These are phyloP conservation scores for Saprolegnia diclina DNA, from an alignment of 352 stramenopile species.

Conservation along the genomic window DNA sequence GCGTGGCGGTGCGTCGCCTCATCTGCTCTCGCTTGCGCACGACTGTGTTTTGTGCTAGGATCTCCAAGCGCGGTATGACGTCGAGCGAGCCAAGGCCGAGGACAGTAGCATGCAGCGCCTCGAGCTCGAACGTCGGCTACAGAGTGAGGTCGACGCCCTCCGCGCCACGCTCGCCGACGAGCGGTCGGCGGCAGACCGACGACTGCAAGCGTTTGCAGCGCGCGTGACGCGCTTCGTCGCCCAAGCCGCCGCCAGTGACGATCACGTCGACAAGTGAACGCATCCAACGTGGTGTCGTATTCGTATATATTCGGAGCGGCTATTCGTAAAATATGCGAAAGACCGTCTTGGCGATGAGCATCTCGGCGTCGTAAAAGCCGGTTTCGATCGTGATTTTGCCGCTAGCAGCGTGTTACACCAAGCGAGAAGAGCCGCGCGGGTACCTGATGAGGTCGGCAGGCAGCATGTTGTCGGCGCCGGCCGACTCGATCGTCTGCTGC, in stretches of 20 bases:
- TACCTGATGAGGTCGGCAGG: slow-evolving; percentile 77
- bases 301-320: no score
- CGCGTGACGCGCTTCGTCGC: slow-evolving; percentile 2
- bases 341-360: slow-evolving; percentile 85
- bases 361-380: slow-evolving; percentile 90
- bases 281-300: not conserved
- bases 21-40: not conserved
- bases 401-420: slow-evolving; percentile 28
- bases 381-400: slow-evolving; percentile 94
- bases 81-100: not conserved
- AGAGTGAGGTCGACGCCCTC: not conserved
- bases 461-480: slow-evolving; percentile 84
- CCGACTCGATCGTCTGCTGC: slow-evolving; percentile 93
- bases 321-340: slow-evolving; percentile 93
- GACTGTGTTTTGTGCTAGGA: not conserved
- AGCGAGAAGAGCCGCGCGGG: not conserved
- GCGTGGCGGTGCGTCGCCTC: not conserved
- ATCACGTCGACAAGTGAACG: not conserved
- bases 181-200: not conserved
- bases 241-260: not conserved
- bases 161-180: not conserved
- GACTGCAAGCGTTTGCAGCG: slow-evolving; percentile 6
- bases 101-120: not conserved
- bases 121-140: not conserved
- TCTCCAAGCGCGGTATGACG: not conserved